Evolutionary conservation across 176 grass and related monocot species (phyloP), one percentile per base, ranked within the genome.

Genomic region (Aegilops umbellulata): DNA sequence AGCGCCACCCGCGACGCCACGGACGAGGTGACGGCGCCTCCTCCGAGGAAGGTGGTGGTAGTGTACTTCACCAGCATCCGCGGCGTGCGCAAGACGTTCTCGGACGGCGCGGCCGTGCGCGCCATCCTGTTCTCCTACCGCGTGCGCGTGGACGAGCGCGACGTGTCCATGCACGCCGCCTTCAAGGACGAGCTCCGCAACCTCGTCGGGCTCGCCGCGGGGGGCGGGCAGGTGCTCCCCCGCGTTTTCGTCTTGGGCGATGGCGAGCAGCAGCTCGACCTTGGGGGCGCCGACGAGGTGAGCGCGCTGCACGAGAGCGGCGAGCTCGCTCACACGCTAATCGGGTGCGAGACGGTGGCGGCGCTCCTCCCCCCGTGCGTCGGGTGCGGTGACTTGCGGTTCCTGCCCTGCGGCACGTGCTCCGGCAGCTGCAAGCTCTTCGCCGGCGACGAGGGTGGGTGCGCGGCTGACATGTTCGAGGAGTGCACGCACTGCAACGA

Each of bases 61-160:
- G 25, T 95, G 1, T 95, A 98, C 86, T 86, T 95, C 86, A 98
- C 95, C 6, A 98, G 95, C 91, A 74, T 98, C 77, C 90, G 95
- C 87, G 83, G 93, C 3, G 88, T 95, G 35, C 89, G 91, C 8
- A 82, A 57, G 82, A 95, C 95, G 30, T 95, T 85, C 63, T 91
- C 92, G 89, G 91, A 98, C 81, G 85, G 95, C 38, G 86, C 83
- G 88, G 81, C 86, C 17, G 85, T 88, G 79, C 90, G 83, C 63
- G 30, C 89, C 84, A 98, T 98, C 82, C 84, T 98, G 13, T 90
- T 82, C 25, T 82, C 81, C 82, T 94, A 90, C 64, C 80, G 85
- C 47, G 89, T 88, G 44, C 87, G 87, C 71, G 27, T 97, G 13
- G 93, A 95, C 79, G 95, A 97, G 87, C 86, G 95, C 86, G 95